These are phyloP conservation scores for Linderniella brevidens DNA, from an alignment of 257 asterid genomes.

Conservation along the genomic window DNA sequence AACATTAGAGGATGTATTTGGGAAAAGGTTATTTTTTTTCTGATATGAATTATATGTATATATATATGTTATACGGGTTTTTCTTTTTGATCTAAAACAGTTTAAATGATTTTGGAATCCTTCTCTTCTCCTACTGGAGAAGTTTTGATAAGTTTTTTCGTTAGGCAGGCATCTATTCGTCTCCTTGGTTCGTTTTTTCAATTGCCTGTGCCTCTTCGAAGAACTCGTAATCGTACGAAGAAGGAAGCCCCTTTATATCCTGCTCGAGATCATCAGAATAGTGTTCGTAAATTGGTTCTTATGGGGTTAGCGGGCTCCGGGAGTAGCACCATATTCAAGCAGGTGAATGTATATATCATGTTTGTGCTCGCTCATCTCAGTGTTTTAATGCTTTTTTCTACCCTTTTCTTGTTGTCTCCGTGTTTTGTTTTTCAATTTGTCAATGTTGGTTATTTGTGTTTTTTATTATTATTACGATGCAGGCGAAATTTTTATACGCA, in stretches of 20 bases:
- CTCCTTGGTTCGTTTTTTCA: slow-evolving; percentile 47
- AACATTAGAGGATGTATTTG: slow-evolving; percentile 64
- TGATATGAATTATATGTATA: too few relatives aligned
- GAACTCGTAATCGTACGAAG: slow-evolving; percentile 14
- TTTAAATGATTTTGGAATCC: neutral
- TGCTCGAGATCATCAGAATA: slow-evolving; percentile 22
- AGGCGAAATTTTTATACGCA: slow-evolving; percentile 42
- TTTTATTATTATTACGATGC: too few relatives aligned
- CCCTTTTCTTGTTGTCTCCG: too few relatives aligned
- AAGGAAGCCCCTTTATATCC: slow-evolving; percentile 19
- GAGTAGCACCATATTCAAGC: slow-evolving; percentile 60
- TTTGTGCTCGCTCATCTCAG: too few relatives aligned
- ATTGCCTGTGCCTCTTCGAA: slow-evolving; percentile 47
- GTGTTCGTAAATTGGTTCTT: slow-evolving; percentile 42
- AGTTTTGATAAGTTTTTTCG: slow-evolving; percentile 23
- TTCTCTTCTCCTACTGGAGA: slow-evolving; percentile 10
- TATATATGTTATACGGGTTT: too few relatives aligned
- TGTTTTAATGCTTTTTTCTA: too few relatives aligned
- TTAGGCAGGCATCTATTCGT: slow-evolving; percentile 63
- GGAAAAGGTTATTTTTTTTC: slow-evolving; percentile 55
- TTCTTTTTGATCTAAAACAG: too few relatives aligned
- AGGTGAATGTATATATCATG: slow-evolving; percentile 18
- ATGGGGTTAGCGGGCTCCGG: slow-evolving; percentile 61
- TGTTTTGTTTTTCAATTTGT: too few relatives aligned
- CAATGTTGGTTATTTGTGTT: too few relatives aligned